phyloP scores from a whole-genome alignment of 345 rosid species.

The Eucalyptus sideroxylon region DNA sequence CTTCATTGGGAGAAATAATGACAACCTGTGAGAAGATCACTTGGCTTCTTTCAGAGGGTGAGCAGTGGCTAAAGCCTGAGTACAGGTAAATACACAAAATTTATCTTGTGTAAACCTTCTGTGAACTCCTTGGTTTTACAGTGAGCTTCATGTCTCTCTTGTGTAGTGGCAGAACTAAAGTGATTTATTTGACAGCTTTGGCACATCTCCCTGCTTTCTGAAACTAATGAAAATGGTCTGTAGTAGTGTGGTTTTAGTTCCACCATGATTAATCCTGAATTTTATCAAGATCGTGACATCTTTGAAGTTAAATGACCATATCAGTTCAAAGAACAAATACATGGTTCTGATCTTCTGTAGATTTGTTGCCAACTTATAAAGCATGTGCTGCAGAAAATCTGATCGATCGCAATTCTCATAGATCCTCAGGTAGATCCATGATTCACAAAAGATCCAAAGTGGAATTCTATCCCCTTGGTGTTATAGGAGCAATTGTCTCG shows the following conservation, averaged over 20 bases:
- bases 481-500: slow-evolving; percentile 93
- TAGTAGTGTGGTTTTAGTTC: background rate
- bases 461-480: slow-evolving; percentile 92
- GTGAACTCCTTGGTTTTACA: background rate
- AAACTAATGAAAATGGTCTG: background rate
- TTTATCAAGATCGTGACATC: background rate
- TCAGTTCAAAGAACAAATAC: background rate
- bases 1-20: slow-evolving; percentile 97
- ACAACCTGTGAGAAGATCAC: slow-evolving; percentile 99
- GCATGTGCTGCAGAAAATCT: background rate
- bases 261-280: background rate
- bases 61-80: slow-evolving; percentile 94
- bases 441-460: slow-evolving; percentile 83
- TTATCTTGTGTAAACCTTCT: background rate
- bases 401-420: slow-evolving; percentile 5
- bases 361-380: background rate
- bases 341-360: background rate
- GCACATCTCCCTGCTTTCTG: background rate
- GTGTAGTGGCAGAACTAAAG: background rate
- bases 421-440: slow-evolving; percentile 97
- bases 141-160: background rate
- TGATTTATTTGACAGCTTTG: background rate
- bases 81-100: slow-evolving; percentile 27
- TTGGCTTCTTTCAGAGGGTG: slow-evolving; percentile 99
- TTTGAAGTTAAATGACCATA: background rate